Conservation (phyloP, 108 stramenopile genomes). For the Skeletonema grethae region DNA sequence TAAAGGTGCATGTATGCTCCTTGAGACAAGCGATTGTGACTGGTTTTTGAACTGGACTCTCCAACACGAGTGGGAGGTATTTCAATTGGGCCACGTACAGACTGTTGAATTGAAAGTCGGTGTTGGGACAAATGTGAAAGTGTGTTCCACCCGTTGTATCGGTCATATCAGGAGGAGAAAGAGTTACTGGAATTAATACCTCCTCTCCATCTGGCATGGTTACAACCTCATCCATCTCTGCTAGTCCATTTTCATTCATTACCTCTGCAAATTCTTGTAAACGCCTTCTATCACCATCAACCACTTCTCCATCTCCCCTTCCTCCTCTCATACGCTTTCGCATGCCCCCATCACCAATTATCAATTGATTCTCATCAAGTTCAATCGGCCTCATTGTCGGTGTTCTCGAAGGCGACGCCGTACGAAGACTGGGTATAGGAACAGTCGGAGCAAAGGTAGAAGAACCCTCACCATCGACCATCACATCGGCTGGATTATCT, state of each 20-base stretch:
- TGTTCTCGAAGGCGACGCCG: not conserved
- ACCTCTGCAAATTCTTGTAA: not conserved
- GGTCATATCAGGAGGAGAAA: no score
- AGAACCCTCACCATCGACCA: not conserved
- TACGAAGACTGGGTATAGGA: slow-evolving; percentile 1
- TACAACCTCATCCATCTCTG: not conserved
- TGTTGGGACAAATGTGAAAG: slow-evolving; percentile 1
- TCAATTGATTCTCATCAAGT: not conserved
- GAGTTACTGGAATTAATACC: no score
- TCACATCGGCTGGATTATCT: not conserved
- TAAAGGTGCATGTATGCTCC: not conserved
- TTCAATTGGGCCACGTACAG: not conserved
- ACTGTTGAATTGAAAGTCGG: not conserved
- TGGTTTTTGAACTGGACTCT: not conserved
- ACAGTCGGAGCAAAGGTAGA: not conserved
- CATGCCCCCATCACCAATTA: no score
- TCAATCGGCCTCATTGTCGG: not conserved
- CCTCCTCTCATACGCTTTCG: no score
- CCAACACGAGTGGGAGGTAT: not conserved
- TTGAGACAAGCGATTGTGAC: not conserved
- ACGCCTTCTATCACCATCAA: not conserved
- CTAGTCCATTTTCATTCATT: no score
- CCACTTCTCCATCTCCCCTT: not conserved
- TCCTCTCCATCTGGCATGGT: no score
- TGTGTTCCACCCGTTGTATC: not conserved